Evolutionary conservation across 768 basidiomycete genomes (phyloP).

Genomic region (Pleurotus citrinopileatus): DNA sequence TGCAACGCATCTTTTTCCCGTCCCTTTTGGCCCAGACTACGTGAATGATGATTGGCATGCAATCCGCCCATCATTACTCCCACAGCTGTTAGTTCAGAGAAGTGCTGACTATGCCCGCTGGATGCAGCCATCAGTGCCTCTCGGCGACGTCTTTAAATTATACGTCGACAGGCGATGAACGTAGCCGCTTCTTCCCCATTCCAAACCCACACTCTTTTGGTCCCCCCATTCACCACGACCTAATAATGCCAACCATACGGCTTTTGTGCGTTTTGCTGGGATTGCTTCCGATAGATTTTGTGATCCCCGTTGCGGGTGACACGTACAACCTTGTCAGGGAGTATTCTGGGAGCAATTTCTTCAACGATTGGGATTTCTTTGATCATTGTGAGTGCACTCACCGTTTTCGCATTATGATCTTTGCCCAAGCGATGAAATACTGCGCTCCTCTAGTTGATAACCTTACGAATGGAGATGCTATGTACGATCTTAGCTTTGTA

Average conservation of each 20-base stretch:
- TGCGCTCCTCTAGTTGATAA: constrained; percentile 50
- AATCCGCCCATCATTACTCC: not conserved
- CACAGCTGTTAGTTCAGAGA: not conserved
- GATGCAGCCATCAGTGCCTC: not conserved
- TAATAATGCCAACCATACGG: not conserved
- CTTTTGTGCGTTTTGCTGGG: not conserved
- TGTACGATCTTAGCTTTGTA: constrained; percentile 27
- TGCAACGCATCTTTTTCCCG: not conserved
- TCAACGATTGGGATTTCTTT: constrained; percentile 68
- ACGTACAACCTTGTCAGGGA: constrained; percentile 52
- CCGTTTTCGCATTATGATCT: not conserved
- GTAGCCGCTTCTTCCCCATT: not conserved
- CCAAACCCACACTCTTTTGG: not conserved
- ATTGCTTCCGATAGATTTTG: constrained; percentile 10
- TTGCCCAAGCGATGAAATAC: constrained; percentile 3
- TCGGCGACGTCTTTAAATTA: not conserved
- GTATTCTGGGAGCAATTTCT: constrained; percentile 61
- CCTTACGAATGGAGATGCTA: constrained; percentile 63
- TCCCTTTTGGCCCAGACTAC: not conserved
- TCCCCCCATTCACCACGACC: not conserved
- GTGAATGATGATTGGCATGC: not conserved
- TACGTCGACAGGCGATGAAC: not conserved
- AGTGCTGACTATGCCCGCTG: not conserved
- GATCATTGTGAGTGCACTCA: constrained; percentile 40
- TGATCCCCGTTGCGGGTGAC: constrained; percentile 20